Evolutionary conservation across 768 basidiomycete species (phyloP), one percentile per base, ranked within the genome.

Genomic region (Mycena galopus): DNA sequence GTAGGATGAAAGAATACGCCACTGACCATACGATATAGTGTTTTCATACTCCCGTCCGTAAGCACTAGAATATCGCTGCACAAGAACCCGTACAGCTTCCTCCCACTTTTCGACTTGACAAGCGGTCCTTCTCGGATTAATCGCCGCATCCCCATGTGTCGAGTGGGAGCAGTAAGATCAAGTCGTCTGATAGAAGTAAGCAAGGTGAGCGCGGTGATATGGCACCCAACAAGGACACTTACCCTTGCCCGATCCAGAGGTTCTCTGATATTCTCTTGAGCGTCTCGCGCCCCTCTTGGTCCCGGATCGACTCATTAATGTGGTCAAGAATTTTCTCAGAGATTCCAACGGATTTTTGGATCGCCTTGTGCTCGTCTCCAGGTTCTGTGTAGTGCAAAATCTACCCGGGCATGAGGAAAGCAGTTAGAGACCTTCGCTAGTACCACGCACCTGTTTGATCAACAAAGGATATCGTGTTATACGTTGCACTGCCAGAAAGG

Each of bases 401-500:
- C 89, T 94, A 30, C 23, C 4, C 23, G n/a, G 7, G 58, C 29
- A 33, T 73, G 27, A 73, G 65, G 19, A 47, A 8, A 29, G 14
- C 27, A 51, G n/a, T 39, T 51, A 51, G 11, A 19, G 39, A 12
- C 17, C 21, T 23, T 27, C 25, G 16, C 12, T 10, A 37, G 11
- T 37, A 37, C 17, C 67, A 11, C 80, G 23, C 59, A 90, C 92
- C 82, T 95, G 94, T 65, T 91, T 91, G 74, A 98, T 91, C 35
- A 98, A 86, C 0, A 99, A 86, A 0, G 97, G 97, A 79, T 99
- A 99, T 67, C 96, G 88, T 0, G 97, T 98, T 67, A 98, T 92
- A 11, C 97, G 92, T 90, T 98, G 96, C 96, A 97, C 95, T 96
- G 21, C n/a, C 30, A 56, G 19, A 8, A 50, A 19, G 33, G 39